phyloP scores from a whole-genome alignment of 805 yeast species.

The Saturnispora halmiae region DNA sequence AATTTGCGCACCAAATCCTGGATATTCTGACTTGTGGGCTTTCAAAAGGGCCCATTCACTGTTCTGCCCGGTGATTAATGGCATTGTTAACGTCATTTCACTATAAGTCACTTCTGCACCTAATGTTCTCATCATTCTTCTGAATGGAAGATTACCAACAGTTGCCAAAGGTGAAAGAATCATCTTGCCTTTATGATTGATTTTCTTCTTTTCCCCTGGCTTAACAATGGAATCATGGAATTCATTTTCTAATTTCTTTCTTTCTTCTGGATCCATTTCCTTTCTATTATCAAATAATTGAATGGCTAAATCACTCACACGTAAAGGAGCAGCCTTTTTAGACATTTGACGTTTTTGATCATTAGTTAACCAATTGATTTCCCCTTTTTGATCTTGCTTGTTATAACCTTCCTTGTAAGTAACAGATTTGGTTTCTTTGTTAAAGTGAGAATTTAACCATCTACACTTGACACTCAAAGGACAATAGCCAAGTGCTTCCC shows the following conservation, averaged over 20 bases:
- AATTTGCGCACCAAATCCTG: slow-evolving; percentile 89
- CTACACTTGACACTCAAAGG: slow-evolving; percentile 90
- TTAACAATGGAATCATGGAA: slow-evolving; percentile 72
- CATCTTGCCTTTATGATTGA: slow-evolving; percentile 64
- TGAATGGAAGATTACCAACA: slow-evolving; percentile 92
- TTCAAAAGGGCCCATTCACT: slow-evolving; percentile 97
- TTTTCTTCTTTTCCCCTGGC: slow-evolving; percentile 69
- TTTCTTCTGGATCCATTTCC: slow-evolving; percentile 23
- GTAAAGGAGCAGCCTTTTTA: slow-evolving; percentile 53
- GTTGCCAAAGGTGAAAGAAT: slow-evolving; percentile 95
- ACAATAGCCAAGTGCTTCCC: slow-evolving; percentile 72
- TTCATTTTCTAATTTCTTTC: slow-evolving; percentile 33
- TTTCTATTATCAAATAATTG: slow-evolving; percentile 40
- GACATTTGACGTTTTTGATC: slow-evolving; percentile 42
- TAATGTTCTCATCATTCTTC: slow-evolving; percentile 80
- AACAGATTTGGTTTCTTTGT: slow-evolving; percentile 37
- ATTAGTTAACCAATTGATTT: slow-evolving; percentile 51
- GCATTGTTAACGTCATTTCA: slow-evolving; percentile 89
- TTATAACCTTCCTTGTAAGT: slow-evolving; percentile 35
- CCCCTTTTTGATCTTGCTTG: slow-evolving; percentile 31
- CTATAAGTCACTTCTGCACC: slow-evolving; percentile 92
- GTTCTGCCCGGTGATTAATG: slow-evolving; percentile 80
- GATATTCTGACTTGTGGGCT: slow-evolving; percentile 72
- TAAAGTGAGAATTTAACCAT: slow-evolving; percentile 70
- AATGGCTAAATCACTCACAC: slow-evolving; percentile 46